These are phyloP conservation scores for Nakazawaea sp. DNA, from an alignment of 805 yeast species.

Conservation along the genomic window DNA sequence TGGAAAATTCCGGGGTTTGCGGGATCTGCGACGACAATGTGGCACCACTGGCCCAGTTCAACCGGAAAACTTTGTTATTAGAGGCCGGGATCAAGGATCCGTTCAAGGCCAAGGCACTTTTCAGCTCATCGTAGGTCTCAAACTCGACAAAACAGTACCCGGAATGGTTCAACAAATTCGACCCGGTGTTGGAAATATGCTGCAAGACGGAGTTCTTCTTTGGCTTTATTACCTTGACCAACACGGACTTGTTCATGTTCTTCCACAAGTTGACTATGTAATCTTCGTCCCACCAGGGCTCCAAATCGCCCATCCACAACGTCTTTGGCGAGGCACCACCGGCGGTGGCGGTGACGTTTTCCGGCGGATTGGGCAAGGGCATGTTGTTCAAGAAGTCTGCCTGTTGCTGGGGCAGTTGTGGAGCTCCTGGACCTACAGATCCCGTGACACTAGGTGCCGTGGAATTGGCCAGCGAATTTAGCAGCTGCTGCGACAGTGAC, in stretches of 20 bases:
- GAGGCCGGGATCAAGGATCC: conserved; percentile 59
- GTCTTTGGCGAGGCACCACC: conserved; percentile 50
- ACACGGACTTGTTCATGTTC: conserved; percentile 45
- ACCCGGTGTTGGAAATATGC: conserved; percentile 19
- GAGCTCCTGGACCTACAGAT: no score
- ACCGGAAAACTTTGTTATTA: conserved; percentile 54
- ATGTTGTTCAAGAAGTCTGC: conserved; percentile 14
- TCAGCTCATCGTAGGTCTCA: conserved; percentile 61
- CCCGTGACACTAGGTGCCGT: no score
- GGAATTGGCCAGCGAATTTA: no score
- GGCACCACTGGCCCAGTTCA: conserved; percentile 84
- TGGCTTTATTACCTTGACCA: conserved; percentile 59
- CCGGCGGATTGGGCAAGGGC: conserved; percentile 47
- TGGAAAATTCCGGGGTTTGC: conserved; percentile 67
- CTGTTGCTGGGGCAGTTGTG: conserved; percentile 1
- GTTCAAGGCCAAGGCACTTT: conserved; percentile 58
- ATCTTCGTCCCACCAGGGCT: conserved; percentile 70
- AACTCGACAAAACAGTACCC: conserved; percentile 82
- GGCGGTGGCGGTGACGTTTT: conserved; percentile 39
- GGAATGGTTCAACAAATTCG: conserved; percentile 22
- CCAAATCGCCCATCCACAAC: conserved; percentile 85
- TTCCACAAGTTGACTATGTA: conserved; percentile 57
- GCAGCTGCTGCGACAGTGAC: no score
- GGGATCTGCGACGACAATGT: conserved; percentile 65
- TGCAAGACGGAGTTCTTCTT: conserved; percentile 28